Conservation (phyloP, 192 early-diverging fungal species). For the Endogone sp. region DNA sequence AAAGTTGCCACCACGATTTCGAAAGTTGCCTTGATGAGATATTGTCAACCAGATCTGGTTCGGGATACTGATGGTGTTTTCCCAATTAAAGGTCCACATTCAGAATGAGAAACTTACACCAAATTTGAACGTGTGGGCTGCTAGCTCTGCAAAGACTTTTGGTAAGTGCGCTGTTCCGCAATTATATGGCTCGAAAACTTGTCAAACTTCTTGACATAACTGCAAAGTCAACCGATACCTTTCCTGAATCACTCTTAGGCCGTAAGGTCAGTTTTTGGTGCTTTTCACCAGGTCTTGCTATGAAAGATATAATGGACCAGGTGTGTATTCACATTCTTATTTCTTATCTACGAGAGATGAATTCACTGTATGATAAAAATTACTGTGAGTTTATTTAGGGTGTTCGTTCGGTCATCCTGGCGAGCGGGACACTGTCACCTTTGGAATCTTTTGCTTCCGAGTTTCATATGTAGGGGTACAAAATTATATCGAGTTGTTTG, state of each 20-base stretch:
- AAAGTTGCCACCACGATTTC: too few relatives aligned
- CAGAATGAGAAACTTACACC: background rate
- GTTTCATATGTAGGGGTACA: constrained; percentile 37
- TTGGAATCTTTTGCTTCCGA: constrained; percentile 55
- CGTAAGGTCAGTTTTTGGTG: constrained; percentile 57
- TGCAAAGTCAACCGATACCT: background rate
- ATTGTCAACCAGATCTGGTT: background rate
- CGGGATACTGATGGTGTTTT: background rate
- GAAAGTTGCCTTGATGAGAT: background rate
- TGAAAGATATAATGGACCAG: constrained; percentile 36
- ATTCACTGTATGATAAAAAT: background rate
- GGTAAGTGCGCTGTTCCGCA: constrained; percentile 3
- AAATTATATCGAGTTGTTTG: background rate
- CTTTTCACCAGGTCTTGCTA: constrained; percentile 53
- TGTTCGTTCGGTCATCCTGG: constrained; percentile 51
- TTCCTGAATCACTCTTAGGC: background rate
- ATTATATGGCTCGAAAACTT: background rate
- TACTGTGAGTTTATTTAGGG: too few relatives aligned
- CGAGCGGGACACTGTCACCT: constrained; percentile 62
- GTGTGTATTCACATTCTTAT: too few relatives aligned
- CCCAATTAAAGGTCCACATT: background rate
- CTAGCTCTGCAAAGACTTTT: background rate
- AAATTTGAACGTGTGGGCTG: background rate
- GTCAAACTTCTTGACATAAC: background rate
- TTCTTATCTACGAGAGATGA: too few relatives aligned